Evolutionary conservation across 495 filamentous ascomycete species (phyloP), one percentile per base, ranked within the genome.

Genomic region (Aspergillus coremiiformis): DNA sequence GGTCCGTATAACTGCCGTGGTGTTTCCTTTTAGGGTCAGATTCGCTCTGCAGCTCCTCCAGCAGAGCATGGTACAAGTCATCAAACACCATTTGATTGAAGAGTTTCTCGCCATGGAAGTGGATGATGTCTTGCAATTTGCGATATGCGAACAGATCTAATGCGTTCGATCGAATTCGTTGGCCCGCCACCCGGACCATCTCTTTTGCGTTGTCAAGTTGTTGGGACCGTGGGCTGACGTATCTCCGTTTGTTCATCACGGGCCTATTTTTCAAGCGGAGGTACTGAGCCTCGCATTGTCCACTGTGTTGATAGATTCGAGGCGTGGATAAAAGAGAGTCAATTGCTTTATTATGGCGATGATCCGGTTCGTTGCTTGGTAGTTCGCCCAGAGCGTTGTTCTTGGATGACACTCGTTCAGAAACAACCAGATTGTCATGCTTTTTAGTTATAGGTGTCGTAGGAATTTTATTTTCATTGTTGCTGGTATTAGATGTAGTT

Each of bases 91-190:
- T 4, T 35, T 15, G 32, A 14, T 14, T n/a, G 9, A 35, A 14
- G n/a, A 35, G 9, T n/a, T 35, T n/a, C 6, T 3, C 32, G 11
- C 12, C 32, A 5, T 35, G 32, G 12, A 2, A n/a, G 5, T n/a
- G 8, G n/a, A 35, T n/a, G 14, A 33, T 78, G 47, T 51, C 71
- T 61, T 44, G 65, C 8, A 42, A 23, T 23, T 51, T 39, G 75
- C 91, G 84, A 70, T 96, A 95, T 47, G 87, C 89, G 56, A 90
- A 86, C 5, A 89, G 86, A 60, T 95, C 90, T 30, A 96, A 78
- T 6, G 79, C 80, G 54, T 80, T 77, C 9, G 80, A 78, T 29
- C 78, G 80, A 47, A 96, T 81, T 26, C 86, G 84, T 19, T 78
- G 72, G 55, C 94, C 88, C 44, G 86, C 89, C 56, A 86, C 93